Percentiles rank a stretch among this genome's conserved stretches.
phyloP scores from a whole-genome alignment of 1,284 basidiomycete species.

The Anthracocystis setariae region DNA sequence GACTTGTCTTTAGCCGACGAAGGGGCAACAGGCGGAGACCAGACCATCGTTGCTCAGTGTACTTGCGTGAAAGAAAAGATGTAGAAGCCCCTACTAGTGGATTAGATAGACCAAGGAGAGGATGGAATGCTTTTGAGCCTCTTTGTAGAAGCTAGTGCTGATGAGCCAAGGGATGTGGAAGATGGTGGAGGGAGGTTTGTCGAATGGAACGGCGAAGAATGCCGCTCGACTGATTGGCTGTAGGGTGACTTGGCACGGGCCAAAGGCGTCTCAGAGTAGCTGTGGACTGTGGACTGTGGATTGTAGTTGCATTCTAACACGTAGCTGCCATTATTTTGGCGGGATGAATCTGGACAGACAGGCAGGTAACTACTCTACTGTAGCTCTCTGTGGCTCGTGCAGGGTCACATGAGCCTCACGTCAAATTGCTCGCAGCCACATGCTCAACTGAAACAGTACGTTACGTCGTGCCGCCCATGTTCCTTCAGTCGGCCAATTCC shows the following conservation, averaged over 20 bases:
- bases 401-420: constrained; percentile 26
- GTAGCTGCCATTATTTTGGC: too few relatives aligned
- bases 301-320: too few relatives aligned
- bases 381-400: constrained; percentile 23
- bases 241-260: neutral
- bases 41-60: constrained; percentile 28
- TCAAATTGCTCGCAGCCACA: neutral
- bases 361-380: neutral
- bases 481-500: too few relatives aligned
- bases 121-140: neutral
- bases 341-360: constrained; percentile 7
- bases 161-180: neutral
- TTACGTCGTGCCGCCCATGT: neutral
- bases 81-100: neutral
- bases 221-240: constrained; percentile 17
- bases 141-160: neutral
- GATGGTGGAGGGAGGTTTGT: neutral
- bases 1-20: constrained; percentile 51
- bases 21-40: constrained; percentile 45
- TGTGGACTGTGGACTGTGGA: too few relatives aligned
- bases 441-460: neutral
- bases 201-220: constrained; percentile 2
- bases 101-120: neutral
- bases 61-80: neutral
- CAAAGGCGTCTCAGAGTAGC: too few relatives aligned